These are phyloP conservation scores for Lodderomyces oxycetoniae DNA, from an alignment of 1,139 yeast species.

Conservation along the genomic window DNA sequence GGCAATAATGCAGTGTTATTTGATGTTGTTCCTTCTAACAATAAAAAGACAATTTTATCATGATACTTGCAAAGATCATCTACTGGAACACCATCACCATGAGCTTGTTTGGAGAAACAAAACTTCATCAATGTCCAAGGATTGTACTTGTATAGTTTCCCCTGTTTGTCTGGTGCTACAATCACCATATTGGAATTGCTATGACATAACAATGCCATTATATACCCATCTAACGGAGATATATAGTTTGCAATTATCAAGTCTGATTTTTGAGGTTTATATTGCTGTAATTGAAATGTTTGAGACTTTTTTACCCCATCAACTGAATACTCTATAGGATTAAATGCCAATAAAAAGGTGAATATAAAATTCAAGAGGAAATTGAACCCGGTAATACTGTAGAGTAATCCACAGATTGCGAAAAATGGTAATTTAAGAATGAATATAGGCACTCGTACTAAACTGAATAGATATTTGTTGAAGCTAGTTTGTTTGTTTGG, in stretches of 20 bases:
- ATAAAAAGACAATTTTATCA: constrained; percentile 41
- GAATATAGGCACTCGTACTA: constrained; percentile 16
- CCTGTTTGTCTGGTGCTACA: constrained; percentile 40
- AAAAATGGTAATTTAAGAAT: constrained; percentile 27
- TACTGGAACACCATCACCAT: constrained; percentile 16
- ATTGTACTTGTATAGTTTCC: constrained; percentile 33
- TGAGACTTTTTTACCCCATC: constrained; percentile 52
- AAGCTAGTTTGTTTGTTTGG: constrained; percentile 11
- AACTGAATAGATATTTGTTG: constrained; percentile 5
- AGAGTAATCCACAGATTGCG: constrained; percentile 16
- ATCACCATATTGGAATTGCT: constrained; percentile 26
- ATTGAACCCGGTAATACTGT: constrained; percentile 16
- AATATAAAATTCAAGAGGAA: constrained; percentile 16
- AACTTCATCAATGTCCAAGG: constrained; percentile 31
- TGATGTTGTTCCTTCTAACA: constrained; percentile 67
- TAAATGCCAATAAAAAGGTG: constrained; percentile 23
- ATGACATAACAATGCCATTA: constrained; percentile 12
- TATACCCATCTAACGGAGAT: constrained; percentile 52
- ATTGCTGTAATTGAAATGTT: constrained; percentile 22
- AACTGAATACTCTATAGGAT: constrained; percentile 36
- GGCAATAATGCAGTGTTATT: constrained; percentile 60
- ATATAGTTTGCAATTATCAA: constrained; percentile 50
- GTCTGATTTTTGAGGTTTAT: constrained; percentile 40
- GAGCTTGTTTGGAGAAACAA: constrained; percentile 25
- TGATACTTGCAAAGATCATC: constrained; percentile 20